phyloP scores from a whole-genome alignment of 768 basidiomycete genomes.

The Termitomyces sp. region DNA sequence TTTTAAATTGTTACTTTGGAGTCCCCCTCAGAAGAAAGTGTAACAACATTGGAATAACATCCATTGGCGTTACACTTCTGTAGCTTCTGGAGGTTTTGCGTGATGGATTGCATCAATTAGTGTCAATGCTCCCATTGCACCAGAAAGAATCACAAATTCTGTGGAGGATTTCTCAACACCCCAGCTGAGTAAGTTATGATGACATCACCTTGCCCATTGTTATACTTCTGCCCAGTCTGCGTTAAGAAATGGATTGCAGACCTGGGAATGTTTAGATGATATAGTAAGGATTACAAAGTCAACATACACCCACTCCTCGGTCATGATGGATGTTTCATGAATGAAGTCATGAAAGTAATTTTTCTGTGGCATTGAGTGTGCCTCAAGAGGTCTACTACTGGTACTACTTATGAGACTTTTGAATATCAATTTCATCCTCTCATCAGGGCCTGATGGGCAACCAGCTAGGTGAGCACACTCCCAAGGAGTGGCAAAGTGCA shows the following conservation, averaged over 20 bases:
- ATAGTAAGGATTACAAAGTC: background rate
- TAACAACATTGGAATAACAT: too few relatives aligned
- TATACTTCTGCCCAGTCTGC: constrained; percentile 64
- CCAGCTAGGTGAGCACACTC: background rate
- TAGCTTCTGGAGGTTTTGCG: constrained; percentile 53
- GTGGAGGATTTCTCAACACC: constrained; percentile 15
- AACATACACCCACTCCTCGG: constrained; percentile 77
- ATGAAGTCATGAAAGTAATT: constrained; percentile 73
- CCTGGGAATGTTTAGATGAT: constrained; percentile 20
- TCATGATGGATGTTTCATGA: constrained; percentile 68
- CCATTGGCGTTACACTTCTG: too few relatives aligned
- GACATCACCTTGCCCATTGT: constrained; percentile 45
- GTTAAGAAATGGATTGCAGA: constrained; percentile 74
- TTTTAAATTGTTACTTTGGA: too few relatives aligned
- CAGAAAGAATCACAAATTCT: constrained; percentile 86
- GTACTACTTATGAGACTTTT: constrained; percentile 31
- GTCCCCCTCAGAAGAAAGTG: too few relatives aligned
- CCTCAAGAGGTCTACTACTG: too few relatives aligned
- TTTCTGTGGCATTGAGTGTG: constrained; percentile 33
- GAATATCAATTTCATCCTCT: constrained; percentile 39
- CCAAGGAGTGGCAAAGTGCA: background rate
- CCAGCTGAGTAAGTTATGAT: background rate
- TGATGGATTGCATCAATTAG: constrained; percentile 76
- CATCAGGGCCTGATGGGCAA: constrained; percentile 25
- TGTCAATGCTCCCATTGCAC: constrained; percentile 70